Conservation (phyloP, 2,329 filamentous ascomycete species). For the Beauveria scarabaeidicola region DNA sequence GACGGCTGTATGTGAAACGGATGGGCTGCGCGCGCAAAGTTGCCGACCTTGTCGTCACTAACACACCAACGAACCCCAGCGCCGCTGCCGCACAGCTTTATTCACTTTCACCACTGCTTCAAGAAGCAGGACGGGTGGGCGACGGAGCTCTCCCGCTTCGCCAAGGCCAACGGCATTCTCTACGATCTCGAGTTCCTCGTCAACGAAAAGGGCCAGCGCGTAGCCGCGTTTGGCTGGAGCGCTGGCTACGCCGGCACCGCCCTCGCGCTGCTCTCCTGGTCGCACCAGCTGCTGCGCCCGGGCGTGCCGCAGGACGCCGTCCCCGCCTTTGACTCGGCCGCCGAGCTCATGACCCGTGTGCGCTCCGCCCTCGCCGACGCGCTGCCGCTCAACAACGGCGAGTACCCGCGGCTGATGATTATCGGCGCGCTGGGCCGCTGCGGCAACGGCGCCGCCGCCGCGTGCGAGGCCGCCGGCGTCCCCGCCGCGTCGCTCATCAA, state of each 20-base stretch:
- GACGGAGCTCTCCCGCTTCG: slow-evolving; percentile 55
- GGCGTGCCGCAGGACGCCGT: slow-evolving; percentile 44
- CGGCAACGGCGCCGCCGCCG: slow-evolving; percentile 76
- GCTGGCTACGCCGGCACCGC: slow-evolving; percentile 71
- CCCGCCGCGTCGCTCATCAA: slow-evolving; percentile 42
- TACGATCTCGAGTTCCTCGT: slow-evolving; percentile 83
- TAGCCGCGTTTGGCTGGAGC: slow-evolving; percentile 65
- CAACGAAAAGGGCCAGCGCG: slow-evolving; percentile 60
- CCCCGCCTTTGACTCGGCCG: slow-evolving; percentile 6
- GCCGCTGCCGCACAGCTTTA: slow-evolving; percentile 56
- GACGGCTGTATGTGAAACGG: slow-evolving; percentile 46
- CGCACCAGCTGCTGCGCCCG: slow-evolving; percentile 68
- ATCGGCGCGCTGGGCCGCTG: slow-evolving; percentile 82
- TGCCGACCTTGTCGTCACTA: not conserved
- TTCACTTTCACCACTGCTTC: slow-evolving; percentile 65
- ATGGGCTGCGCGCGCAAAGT: not conserved
- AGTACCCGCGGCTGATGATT: slow-evolving; percentile 65
- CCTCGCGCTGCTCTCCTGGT: slow-evolving; percentile 71
- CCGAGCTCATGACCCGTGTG: slow-evolving; percentile 35
- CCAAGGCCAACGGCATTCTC: slow-evolving; percentile 52
- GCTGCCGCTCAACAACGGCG: slow-evolving; percentile 56
- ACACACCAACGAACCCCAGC: not conserved
- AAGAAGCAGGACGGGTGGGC: slow-evolving; percentile 70
- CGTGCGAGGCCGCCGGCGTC: slow-evolving; percentile 60
- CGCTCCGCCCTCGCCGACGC: slow-evolving; percentile 59